Conservation (phyloP, 352 stramenopile genomes). For the Phytopythium aichiense region DNA sequence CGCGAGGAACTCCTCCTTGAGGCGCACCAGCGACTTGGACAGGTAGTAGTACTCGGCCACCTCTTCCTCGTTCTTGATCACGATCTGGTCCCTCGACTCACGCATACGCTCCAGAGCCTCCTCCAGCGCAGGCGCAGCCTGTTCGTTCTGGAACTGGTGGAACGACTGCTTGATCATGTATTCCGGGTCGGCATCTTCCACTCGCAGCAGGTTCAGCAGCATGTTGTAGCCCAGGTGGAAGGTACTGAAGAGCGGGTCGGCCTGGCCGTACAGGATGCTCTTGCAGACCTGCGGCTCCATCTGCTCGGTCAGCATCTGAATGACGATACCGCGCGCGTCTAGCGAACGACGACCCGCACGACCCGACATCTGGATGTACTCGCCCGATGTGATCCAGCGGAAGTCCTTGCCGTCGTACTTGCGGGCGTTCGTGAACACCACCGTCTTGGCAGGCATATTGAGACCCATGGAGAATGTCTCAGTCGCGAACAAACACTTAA, state of each 20-base stretch:
- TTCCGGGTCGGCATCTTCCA: conserved; percentile 96
- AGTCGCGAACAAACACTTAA: conserved; percentile 99
- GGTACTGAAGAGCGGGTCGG: conserved; percentile 62
- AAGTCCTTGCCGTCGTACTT: conserved; percentile 97
- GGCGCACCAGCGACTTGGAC: conserved; percentile 89
- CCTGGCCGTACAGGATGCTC: conserved; percentile 87
- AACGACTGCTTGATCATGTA: conserved; percentile 99
- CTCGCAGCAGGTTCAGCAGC: conserved; percentile 98
- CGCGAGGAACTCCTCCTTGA: conserved; percentile 90
- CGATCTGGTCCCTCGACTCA: conserved; percentile 83
- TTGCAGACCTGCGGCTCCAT: conserved; percentile 98
- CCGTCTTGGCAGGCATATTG: conserved; percentile 99
- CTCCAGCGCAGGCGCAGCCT: conserved; percentile 70
- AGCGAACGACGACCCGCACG: conserved; percentile 96
- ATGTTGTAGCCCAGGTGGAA: conserved; percentile 99
- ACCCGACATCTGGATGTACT: conserved; percentile 96
- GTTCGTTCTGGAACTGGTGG: conserved; percentile 92
- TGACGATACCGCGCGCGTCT: conserved; percentile 97
- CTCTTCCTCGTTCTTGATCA: conserved; percentile 88
- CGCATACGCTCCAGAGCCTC: conserved; percentile 76
- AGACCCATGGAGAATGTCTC: conserved; percentile 98
- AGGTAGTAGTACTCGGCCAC: conserved; percentile 89
- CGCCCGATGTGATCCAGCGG: conserved; percentile 94
- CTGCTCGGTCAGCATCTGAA: conserved; percentile 99
- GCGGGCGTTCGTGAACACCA: conserved; percentile 97